Base-by-base conservation (phyloP, 257 asterid genomes). In the Paraleonurus japonicus region DNA sequence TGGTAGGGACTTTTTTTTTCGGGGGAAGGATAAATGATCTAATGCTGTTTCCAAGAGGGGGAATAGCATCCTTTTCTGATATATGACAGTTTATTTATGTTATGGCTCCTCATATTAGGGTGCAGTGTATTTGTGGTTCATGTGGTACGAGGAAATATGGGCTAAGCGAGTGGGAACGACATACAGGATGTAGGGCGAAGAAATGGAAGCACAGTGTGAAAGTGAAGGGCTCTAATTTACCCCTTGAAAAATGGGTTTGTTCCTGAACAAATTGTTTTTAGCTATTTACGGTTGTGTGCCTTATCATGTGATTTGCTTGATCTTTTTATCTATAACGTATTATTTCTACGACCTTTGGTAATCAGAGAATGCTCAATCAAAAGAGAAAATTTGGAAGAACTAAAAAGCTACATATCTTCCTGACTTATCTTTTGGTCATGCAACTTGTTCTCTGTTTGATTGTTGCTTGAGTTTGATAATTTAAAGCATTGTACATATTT, bases 151-250 rank as follows among this genome's bases (percentile, higher is more conserved):
- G 71, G 82, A 89, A 89, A 67, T 88, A 69, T 75, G 82, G 86
- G 66, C 96, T 88, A 68, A 75, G 86, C 81, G 95, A 89, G 84
- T 95, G 99, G 99, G 99, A 95, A 76, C 80, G 85, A 13, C 99
- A 95, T 81, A 92, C 98, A 24, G 99, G 99, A 41, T 89, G 89
- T 75, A 84, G 98, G 82, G 98, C 99, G 8, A 95, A 95, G 80
- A 95, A 95, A 75, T 95, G 99, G 99, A 95, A 95, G 85, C 85
- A 78, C 76, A 95, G 98, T 74, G 93, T 95, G 61, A 95, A 86
- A 89, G 85, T 92, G 81, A 92, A 89, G 84, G 92, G 75, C 67
- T 72, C 82, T 30, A 84, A 72, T 79, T 30, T 81, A 72, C 78
- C 95, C 28, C 92, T 95, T 67, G 94, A 86, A 75, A 86, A 89